Conservation (phyloP, 176 grass and related monocot genomes). For the Triticum monococcum region DNA sequence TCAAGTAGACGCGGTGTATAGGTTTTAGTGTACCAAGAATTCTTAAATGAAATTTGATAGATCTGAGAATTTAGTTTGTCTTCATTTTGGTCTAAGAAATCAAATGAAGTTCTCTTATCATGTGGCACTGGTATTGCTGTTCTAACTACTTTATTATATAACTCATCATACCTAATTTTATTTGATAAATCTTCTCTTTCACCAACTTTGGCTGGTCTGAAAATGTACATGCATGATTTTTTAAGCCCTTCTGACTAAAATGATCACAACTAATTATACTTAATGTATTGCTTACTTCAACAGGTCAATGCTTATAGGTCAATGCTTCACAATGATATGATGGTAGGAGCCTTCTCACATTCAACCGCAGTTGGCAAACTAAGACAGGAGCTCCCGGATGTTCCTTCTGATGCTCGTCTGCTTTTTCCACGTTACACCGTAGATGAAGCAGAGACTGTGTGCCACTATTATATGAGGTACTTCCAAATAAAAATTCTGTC, state of each 20-base stretch:
- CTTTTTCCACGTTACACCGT: conserved; percentile 81
- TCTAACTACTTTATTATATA: background rate
- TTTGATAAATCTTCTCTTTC: no score
- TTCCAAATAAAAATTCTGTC: background rate
- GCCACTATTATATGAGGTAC: conserved; percentile 98
- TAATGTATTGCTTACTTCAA: conserved; percentile 29
- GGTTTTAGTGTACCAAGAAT: background rate
- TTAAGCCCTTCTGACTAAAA: background rate
- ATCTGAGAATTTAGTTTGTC: background rate
- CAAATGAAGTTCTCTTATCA: background rate
- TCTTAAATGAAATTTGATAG: background rate
- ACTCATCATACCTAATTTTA: no score
- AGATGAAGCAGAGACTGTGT: conserved; percentile 81
- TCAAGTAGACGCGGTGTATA: background rate
- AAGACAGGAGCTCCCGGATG: conserved; percentile 79
- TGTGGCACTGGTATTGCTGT: background rate
- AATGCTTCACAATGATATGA: conserved; percentile 95
- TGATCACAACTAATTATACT: background rate
- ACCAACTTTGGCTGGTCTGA: no score
- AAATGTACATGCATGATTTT: background rate
- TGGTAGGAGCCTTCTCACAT: conserved; percentile 95
- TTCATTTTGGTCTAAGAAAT: background rate
- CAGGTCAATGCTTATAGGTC: conserved; percentile 85
- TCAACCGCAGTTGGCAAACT: conserved; percentile 96
- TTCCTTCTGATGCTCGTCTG: conserved; percentile 66